A percentile compares a stretch with the other conserved stretches of the same genome.
Conservation (phyloP, 192 early-diverging fungal species). For the Entrophospora sp. region DNA sequence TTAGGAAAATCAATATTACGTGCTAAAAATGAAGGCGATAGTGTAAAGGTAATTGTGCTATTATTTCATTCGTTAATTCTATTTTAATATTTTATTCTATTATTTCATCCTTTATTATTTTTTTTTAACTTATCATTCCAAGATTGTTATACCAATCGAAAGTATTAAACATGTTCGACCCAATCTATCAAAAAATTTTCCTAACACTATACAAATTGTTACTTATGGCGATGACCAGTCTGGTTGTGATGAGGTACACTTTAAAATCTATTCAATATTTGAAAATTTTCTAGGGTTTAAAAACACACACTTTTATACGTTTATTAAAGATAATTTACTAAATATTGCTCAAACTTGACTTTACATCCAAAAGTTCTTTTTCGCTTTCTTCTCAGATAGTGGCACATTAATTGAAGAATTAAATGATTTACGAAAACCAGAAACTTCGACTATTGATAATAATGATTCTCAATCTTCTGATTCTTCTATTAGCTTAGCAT, state of each 20-base stretch:
- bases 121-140: not conserved
- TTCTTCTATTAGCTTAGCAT: not conserved
- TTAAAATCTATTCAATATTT: not conserved
- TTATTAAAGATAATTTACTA: too few relatives aligned
- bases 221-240: conserved; percentile 45
- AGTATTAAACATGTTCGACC: conserved; percentile 47
- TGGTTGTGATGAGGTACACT: conserved; percentile 47
- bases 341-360: too few relatives aligned
- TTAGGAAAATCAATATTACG: conserved; percentile 48
- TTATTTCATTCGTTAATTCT: too few relatives aligned
- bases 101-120: not conserved
- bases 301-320: too few relatives aligned
- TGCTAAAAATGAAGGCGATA: conserved; percentile 48
- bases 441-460: not conserved
- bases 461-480: not conserved
- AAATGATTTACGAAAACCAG: conserved; percentile 19
- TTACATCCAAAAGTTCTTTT: conserved; percentile 46
- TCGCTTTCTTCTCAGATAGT: conserved; percentile 55
- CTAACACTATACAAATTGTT: conserved; percentile 41
- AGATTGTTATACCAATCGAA: conserved; percentile 44
- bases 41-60: conserved; percentile 42
- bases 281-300: not conserved
- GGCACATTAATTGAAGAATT: conserved; percentile 27
- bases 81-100: not conserved
- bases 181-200: conserved; percentile 33